These are phyloP conservation scores for Aspergillus conjunctus DNA, from an alignment of 495 filamentous ascomycete genomes.

Conservation along the genomic window DNA sequence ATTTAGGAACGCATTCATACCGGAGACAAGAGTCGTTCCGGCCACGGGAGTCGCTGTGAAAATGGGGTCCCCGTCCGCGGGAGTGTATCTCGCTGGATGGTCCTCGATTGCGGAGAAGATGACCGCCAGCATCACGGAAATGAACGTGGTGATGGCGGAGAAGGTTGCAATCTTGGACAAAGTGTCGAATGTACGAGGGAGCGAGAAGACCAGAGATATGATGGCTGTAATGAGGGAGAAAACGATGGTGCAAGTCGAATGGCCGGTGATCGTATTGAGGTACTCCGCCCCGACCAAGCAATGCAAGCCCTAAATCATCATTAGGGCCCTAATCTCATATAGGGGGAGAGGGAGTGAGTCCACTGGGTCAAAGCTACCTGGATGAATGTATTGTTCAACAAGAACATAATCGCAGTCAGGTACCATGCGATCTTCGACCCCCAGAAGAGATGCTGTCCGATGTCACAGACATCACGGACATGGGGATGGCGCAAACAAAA, in stretches of 20 bases:
- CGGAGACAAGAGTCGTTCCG: slow-evolving; percentile 76
- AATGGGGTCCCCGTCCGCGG: slow-evolving; percentile 57
- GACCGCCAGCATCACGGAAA: slow-evolving; percentile 78
- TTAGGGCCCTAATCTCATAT: slow-evolving; percentile 17
- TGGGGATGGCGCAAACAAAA: slow-evolving; percentile 87
- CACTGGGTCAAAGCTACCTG: slow-evolving; percentile 45
- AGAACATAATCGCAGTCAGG: slow-evolving; percentile 82
- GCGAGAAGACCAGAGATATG: slow-evolving; percentile 72
- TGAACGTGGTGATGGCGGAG: slow-evolving; percentile 81
- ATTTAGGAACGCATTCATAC: slow-evolving; percentile 83
- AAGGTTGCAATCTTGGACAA: slow-evolving; percentile 74
- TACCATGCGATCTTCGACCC: slow-evolving; percentile 78
- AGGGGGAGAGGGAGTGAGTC: slow-evolving; percentile 16
- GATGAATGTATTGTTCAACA: slow-evolving; percentile 90
- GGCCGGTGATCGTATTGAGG: slow-evolving; percentile 76
- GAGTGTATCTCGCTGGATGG: slow-evolving; percentile 65
- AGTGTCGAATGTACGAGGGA: slow-evolving; percentile 78
- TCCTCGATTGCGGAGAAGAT: slow-evolving; percentile 74
- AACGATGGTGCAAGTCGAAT: slow-evolving; percentile 68
- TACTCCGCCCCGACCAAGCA: slow-evolving; percentile 79
- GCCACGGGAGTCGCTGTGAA: slow-evolving; percentile 65
- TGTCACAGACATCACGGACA: slow-evolving; percentile 86
- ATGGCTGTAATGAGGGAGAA: slow-evolving; percentile 70
- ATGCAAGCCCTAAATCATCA: slow-evolving; percentile 61
- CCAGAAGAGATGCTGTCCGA: slow-evolving; percentile 87